These are phyloP conservation scores for Pyrrhoderma noxium DNA, from an alignment of 1,284 basidiomycete genomes.

Conservation along the genomic window DNA sequence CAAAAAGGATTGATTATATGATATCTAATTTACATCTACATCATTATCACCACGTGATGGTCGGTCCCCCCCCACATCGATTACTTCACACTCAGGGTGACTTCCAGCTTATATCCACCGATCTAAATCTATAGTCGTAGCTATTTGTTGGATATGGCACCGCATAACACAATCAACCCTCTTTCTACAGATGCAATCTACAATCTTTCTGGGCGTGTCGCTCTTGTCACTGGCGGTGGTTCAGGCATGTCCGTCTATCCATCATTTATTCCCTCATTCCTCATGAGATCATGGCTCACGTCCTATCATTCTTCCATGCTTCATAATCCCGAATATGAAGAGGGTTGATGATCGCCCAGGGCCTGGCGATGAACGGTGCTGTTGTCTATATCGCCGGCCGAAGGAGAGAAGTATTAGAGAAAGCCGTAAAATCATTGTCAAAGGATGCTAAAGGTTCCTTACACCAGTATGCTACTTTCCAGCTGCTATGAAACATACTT, in stretches of 20 bases:
- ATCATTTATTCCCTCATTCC: neutral
- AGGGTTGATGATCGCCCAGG: conserved; percentile 33
- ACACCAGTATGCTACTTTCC: conserved; percentile 7
- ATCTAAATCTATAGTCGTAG: neutral
- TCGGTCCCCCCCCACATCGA: no score
- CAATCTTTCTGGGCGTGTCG: conserved; percentile 23
- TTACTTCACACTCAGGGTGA: no score
- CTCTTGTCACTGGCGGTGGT: conserved; percentile 30
- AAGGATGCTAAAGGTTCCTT: conserved; percentile 11
- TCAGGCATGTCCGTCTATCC: conserved; percentile 25
- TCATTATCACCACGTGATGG: no score
- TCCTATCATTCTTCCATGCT: neutral
- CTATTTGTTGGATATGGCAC: neutral
- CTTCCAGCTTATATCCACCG: no score
- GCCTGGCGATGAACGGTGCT: conserved; percentile 32
- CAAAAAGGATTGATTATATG: no score
- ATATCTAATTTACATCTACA: no score
- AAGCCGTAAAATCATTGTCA: conserved; percentile 17
- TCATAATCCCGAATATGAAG: conserved; percentile 7
- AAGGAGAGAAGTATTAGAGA: conserved; percentile 22
- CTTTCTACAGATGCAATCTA: conserved; percentile 17
- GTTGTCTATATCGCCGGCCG: conserved; percentile 31
- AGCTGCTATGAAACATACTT: neutral
- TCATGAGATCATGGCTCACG: neutral
- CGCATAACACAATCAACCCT: neutral